These are phyloP conservation scores for Candida palmyrensis DNA, from an alignment of 805 yeast species.

Conservation along the genomic window DNA sequence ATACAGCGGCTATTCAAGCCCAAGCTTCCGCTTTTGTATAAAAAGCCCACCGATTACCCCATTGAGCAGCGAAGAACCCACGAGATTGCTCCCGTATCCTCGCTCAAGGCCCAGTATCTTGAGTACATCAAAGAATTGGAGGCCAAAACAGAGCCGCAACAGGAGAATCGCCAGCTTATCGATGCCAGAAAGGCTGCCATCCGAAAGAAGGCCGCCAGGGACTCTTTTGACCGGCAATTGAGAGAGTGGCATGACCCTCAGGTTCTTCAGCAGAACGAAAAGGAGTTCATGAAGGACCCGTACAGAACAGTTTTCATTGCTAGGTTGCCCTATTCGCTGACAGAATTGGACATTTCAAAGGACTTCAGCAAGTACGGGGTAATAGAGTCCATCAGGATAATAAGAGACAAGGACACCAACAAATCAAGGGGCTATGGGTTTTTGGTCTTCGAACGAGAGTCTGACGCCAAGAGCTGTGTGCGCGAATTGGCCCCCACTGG, in stretches of 20 bases:
- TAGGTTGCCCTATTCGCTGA: conserved; percentile 57
- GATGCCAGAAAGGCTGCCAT: conserved; percentile 5
- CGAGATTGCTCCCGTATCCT: conserved; percentile 42
- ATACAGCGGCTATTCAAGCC: conserved; percentile 54
- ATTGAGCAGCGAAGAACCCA: conserved; percentile 44
- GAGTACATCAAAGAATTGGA: conserved; percentile 26
- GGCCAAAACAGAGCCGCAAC: conserved; percentile 1
- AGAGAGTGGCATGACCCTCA: conserved; percentile 29
- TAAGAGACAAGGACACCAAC: conserved; percentile 21
- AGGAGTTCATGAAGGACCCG: conserved; percentile 50
- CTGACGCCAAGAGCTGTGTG: conserved; percentile 58
- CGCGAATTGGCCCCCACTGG: conserved; percentile 49
- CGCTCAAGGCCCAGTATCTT: conserved; percentile 16
- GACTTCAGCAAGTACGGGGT: conserved; percentile 63
- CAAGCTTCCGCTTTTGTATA: conserved; percentile 48
- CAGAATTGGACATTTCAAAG: conserved; percentile 65
- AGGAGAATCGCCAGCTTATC: conserved; percentile 7
- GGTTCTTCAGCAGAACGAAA: conserved; percentile 24
- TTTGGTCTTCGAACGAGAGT: conserved; percentile 58
- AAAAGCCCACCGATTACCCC: conserved; percentile 46
- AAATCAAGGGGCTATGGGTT: conserved; percentile 83
- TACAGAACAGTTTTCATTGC: conserved; percentile 73
- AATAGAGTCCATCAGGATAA: conserved; percentile 48
- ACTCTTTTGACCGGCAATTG: conserved; percentile 19
- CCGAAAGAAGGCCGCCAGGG: conserved; percentile 3